Percentiles rank a stretch among this genome's conserved stretches.
phyloP scores from a whole-genome alignment of 2,329 filamentous ascomycete species.

The Colletotrichum coccodes region DNA sequence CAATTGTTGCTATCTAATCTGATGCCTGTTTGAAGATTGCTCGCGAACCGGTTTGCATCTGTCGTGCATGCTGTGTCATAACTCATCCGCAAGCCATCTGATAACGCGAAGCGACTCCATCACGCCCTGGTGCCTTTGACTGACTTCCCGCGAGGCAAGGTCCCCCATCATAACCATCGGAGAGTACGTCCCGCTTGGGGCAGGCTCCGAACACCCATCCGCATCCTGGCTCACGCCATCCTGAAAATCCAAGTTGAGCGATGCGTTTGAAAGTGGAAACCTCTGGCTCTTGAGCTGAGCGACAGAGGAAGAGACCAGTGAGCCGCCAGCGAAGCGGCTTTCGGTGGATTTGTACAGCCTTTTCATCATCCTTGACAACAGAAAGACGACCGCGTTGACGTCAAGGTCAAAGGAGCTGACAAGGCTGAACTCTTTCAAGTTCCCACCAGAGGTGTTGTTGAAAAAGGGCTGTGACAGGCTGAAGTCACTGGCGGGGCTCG shows the following conservation, averaged over 20 bases:
- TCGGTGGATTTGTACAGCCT: constrained; percentile 23
- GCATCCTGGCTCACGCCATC: constrained; percentile 16
- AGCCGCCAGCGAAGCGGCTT: constrained; percentile 1
- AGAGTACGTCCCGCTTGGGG: neutral
- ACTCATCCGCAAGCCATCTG: constrained; percentile 27
- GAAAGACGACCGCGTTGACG: constrained; percentile 24
- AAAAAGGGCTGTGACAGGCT: constrained; percentile 17
- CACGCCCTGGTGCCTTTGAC: constrained; percentile 21
- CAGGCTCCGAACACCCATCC: constrained; percentile 9
- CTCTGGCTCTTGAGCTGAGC: neutral
- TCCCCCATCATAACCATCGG: constrained; percentile 18
- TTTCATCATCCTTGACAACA: constrained; percentile 27
- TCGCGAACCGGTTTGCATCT: neutral
- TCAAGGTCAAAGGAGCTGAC: constrained; percentile 23
- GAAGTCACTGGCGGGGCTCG: constrained; percentile 19
- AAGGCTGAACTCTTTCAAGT: constrained; percentile 10
- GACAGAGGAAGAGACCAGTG: neutral
- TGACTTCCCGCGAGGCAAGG: constrained; percentile 15
- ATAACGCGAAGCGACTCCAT: constrained; percentile 29
- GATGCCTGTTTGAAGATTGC: neutral
- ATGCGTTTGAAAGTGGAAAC: neutral
- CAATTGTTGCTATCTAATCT: too few relatives aligned
- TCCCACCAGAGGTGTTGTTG: neutral
- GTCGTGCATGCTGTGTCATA: constrained; percentile 13
- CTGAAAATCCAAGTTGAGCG: constrained; percentile 17